Percentiles rank a stretch among this genome's conserved stretches.
These are phyloP conservation scores for Xylariaceae sp. DNA, from an alignment of 2,329 filamentous ascomycete species.

Conservation along the genomic window DNA sequence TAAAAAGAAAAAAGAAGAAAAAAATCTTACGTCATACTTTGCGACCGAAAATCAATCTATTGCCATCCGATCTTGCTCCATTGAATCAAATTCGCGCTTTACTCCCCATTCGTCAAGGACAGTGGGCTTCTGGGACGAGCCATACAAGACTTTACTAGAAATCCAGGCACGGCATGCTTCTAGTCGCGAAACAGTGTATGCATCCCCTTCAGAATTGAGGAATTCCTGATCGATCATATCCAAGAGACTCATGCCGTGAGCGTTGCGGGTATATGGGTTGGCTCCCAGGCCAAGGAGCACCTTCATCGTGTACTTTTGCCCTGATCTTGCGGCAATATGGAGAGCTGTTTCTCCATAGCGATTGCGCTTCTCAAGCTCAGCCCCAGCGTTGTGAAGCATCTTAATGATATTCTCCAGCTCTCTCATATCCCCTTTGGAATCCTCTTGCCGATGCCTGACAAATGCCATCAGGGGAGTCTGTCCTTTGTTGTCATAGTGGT, in stretches of 20 bases:
- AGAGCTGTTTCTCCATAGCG: conserved; percentile 58
- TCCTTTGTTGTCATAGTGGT: conserved; percentile 56
- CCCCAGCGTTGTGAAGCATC: conserved; percentile 46
- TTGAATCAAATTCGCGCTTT: background rate
- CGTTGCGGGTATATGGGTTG: conserved; percentile 51
- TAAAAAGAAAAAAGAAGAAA: background rate
- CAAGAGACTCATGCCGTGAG: conserved; percentile 47
- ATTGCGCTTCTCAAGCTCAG: conserved; percentile 54
- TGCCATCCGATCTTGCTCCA: background rate
- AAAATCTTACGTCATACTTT: background rate
- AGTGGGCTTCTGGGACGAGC: conserved; percentile 42
- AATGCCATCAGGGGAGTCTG: conserved; percentile 61
- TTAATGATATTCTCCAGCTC: conserved; percentile 50
- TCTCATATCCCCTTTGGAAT: conserved; percentile 48
- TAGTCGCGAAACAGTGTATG: conserved; percentile 43
- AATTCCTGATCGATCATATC: conserved; percentile 49
- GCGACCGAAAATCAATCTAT: background rate
- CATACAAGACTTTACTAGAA: conserved; percentile 39
- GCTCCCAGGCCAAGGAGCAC: conserved; percentile 51
- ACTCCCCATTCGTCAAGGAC: conserved; percentile 46
- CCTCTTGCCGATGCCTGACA: conserved; percentile 48
- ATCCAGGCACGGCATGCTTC: conserved; percentile 52
- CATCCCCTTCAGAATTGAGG: conserved; percentile 34
- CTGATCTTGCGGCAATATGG: conserved; percentile 55
- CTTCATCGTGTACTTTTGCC: conserved; percentile 54